Base-by-base conservation (phyloP, 2,329 filamentous ascomycete genomes). In the Fusarium heterosporum region DNA sequence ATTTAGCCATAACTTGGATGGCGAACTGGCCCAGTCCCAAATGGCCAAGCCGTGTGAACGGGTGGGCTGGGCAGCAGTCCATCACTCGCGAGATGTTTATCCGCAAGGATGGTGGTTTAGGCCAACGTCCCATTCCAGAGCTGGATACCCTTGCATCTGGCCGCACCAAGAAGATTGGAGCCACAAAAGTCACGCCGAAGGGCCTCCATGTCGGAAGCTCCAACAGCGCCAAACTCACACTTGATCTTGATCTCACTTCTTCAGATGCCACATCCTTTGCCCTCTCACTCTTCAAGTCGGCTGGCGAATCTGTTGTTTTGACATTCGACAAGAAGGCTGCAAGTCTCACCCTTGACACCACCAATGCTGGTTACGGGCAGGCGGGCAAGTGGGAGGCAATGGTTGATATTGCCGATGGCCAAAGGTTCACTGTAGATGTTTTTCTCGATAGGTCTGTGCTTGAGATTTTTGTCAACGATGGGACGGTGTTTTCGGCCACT, bases 401-500 rank as follows among this genome's bases (percentile, higher is more conserved):
- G 32, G 65, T 76, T 55, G 67, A 38, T 46, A 9, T 6, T 16
- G 9, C 56, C 2, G 41, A 32, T 2, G 55, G 64, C n/a, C 59
- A 70, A 17, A 65, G 68, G 50, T 61, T 77, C 19, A 58, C n/a
- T 13, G 46, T 77, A 40, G 72, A 75, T 43, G 71, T 76, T 22
- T 71, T 76, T 26, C 59, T 77, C 28, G 75, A 76, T 60, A 69
- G 67, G 7, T 72, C 71, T 4, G 68, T 62, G 19, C 41, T 76
- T 43, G 74, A 77, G 61, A 61, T 75, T 17, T 77, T 76, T 61
- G 67, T 51, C 32, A 66, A 67, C 2, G 73, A 76, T 62, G 75
- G 74, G 10, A 73, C 68, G 3, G 68, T 70, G 16, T 68, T 77
- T 61, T 72, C 72, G 22, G 72, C 70, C 10, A 68, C 46, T 19